Percentiles rank a stretch among this genome's conserved stretches.
These are phyloP conservation scores for Desmodesmus armatus DNA, from an alignment of 139 green algal species.

Conservation along the genomic window DNA sequence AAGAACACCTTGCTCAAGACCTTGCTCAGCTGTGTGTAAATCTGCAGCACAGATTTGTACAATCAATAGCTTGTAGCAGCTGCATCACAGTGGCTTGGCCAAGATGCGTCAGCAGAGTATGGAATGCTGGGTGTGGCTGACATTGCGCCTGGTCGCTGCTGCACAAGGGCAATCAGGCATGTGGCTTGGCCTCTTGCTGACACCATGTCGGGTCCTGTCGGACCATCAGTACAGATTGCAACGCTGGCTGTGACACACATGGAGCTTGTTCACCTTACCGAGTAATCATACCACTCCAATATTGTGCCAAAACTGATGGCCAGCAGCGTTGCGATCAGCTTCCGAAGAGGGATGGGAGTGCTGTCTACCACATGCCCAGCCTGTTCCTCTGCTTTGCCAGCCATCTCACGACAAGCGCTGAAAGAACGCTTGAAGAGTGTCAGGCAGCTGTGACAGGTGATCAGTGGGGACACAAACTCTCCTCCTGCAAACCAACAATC, in stretches of 20 bases:
- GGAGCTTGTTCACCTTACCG: neutral
- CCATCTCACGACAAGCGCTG: too few species aligned
- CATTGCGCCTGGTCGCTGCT: neutral
- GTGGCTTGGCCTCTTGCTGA: too few species aligned
- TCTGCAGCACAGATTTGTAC: too few species aligned
- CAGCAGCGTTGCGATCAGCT: constrained; percentile 1
- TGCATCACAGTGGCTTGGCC: neutral
- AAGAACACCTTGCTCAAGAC: constrained; percentile 46
- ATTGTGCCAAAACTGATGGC: constrained; percentile 38
- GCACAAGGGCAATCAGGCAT: neutral
- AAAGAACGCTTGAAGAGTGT: too few species aligned
- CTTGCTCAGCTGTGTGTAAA: constrained; percentile 37
- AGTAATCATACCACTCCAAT: constrained; percentile 43
- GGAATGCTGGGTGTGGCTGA: neutral
- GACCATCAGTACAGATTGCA: too few species aligned
- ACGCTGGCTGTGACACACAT: too few species aligned
- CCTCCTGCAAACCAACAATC: too few species aligned
- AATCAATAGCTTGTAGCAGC: neutral
- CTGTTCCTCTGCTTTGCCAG: too few species aligned
- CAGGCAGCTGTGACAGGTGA: too few species aligned
- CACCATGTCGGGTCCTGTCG: too few species aligned
- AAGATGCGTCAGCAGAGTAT: neutral
- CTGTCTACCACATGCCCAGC: too few species aligned
- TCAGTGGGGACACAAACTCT: too few species aligned
- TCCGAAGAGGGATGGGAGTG: neutral